phyloP scores from a whole-genome alignment of 768 basidiomycete species.

The Phanerochaete sordida region DNA sequence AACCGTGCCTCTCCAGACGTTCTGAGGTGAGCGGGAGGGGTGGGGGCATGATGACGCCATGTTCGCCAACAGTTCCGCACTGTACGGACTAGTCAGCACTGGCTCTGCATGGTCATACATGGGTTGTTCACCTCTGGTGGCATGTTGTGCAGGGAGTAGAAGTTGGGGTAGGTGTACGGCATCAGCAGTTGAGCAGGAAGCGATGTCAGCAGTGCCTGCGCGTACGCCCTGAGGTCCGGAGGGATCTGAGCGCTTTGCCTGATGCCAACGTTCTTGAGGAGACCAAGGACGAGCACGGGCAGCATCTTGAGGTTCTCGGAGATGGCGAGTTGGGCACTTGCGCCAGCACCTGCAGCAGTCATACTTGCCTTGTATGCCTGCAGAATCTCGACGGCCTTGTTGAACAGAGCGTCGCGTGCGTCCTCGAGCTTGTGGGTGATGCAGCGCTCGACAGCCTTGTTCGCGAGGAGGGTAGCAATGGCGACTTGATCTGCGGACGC shows the following conservation, averaged over 20 bases:
- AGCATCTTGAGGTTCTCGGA: constrained; percentile 94
- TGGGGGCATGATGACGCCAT: constrained; percentile 84
- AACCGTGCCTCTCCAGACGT: constrained; percentile 88
- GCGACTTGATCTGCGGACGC: constrained; percentile 55
- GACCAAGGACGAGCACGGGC: constrained; percentile 82
- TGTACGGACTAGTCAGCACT: constrained; percentile 29
- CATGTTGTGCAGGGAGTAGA: constrained; percentile 98
- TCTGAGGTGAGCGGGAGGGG: constrained; percentile 93
- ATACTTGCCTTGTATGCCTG: constrained; percentile 83
- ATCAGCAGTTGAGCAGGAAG: constrained; percentile 88
- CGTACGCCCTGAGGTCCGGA: constrained; percentile 93
- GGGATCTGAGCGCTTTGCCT: constrained; percentile 97
- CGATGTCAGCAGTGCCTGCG: constrained; percentile 87
- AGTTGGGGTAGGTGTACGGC: constrained; percentile 91
- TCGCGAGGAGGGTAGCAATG: constrained; percentile 49
- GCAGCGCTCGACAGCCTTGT: constrained; percentile 57
- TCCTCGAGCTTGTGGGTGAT: constrained; percentile 55
- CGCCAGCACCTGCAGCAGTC: constrained; percentile 90
- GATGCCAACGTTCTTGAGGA: constrained; percentile 95
- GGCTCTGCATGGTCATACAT: background rate
- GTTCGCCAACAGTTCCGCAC: constrained; percentile 89
- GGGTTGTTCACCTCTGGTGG: constrained; percentile 69
- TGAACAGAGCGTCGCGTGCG: constrained; percentile 50
- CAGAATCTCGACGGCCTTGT: constrained; percentile 52
- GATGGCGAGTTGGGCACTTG: constrained; percentile 89